A percentile compares a stretch with the other conserved stretches of the same genome.
These are phyloP conservation scores for Rubus idaeus DNA, from an alignment of 306 rosid genomes.

Conservation along the genomic window DNA sequence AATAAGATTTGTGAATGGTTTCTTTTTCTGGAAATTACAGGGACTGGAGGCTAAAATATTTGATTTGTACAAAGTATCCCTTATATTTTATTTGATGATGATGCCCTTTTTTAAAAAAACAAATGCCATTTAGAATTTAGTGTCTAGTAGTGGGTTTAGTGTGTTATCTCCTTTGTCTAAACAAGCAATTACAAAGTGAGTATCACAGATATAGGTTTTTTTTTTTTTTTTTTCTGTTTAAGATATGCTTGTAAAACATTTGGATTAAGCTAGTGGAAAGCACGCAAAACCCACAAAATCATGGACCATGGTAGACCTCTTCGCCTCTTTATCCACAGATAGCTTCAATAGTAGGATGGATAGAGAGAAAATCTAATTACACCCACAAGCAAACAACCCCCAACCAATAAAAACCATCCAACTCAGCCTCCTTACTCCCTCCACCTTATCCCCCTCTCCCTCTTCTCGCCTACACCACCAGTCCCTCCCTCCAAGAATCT, in stretches of 20 bases:
- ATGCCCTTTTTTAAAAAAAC: background rate
- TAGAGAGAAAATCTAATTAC: constrained; percentile 39
- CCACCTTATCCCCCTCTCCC: constrained; percentile 64
- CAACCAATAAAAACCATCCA: constrained; percentile 69
- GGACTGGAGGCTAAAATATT: background rate
- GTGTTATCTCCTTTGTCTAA: no score
- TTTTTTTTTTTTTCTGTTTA: background rate
- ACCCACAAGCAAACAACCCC: constrained; percentile 12
- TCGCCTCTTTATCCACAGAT: constrained; percentile 16
- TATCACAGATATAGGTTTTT: background rate
- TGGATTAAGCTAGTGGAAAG: background rate
- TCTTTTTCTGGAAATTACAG: background rate
- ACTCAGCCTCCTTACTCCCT: constrained; percentile 46
- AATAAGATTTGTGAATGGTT: background rate
- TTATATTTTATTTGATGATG: background rate
- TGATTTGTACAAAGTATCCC: background rate
- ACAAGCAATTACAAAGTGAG: no score
- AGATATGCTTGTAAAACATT: background rate
- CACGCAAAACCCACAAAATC: background rate
- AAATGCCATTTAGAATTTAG: no score
- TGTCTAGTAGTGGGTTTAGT: no score
- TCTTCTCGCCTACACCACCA: constrained; percentile 39
- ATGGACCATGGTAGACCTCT: background rate
- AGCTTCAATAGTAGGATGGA: constrained; percentile 25
- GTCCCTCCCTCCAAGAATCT: constrained; percentile 52